These are phyloP conservation scores for Draba incana DNA, from an alignment of 345 rosid genomes.

Conservation along the genomic window DNA sequence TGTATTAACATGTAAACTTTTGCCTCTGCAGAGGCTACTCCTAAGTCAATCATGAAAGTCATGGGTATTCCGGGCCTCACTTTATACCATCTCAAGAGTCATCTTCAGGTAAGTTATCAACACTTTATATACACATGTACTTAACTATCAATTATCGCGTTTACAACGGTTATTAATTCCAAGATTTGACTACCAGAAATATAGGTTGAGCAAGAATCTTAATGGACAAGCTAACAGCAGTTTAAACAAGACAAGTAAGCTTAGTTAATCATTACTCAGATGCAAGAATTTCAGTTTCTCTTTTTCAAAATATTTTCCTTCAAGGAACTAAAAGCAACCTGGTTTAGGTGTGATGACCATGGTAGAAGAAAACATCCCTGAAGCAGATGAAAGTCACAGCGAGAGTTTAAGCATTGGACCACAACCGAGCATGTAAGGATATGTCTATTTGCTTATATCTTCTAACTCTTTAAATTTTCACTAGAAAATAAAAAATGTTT, in stretches of 20 bases:
- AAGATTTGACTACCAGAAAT: slow-evolving; percentile 59
- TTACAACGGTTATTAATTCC: slow-evolving; percentile 25
- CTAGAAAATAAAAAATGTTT: slow-evolving; percentile 17
- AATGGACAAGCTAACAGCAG: slow-evolving; percentile 71
- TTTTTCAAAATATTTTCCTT: neutral
- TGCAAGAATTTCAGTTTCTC: neutral
- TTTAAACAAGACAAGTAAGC: slow-evolving; percentile 67
- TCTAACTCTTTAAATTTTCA: neutral
- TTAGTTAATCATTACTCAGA: slow-evolving; percentile 2
- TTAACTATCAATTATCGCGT: neutral
- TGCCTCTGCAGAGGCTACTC: slow-evolving; percentile 79
- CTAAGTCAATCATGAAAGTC: slow-evolving; percentile 88
- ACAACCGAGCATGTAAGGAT: slow-evolving; percentile 70
- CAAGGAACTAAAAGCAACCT: slow-evolving; percentile 5
- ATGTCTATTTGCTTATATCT: slow-evolving; percentile 20
- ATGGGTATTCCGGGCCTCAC: slow-evolving; percentile 97
- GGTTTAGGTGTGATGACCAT: slow-evolving; percentile 51
- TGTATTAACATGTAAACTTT: slow-evolving; percentile 26
- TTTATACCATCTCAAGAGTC: slow-evolving; percentile 90
- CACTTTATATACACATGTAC: slow-evolving; percentile 1
- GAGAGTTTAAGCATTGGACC: slow-evolving; percentile 63
- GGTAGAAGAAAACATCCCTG: slow-evolving; percentile 59
- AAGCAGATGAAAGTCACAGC: slow-evolving; percentile 56
- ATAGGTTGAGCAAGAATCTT: slow-evolving; percentile 84
- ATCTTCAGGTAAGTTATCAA: slow-evolving; percentile 71